These are phyloP conservation scores for Phlebiopsis flavidoalba DNA, from an alignment of 768 basidiomycete genomes.

Conservation along the genomic window DNA sequence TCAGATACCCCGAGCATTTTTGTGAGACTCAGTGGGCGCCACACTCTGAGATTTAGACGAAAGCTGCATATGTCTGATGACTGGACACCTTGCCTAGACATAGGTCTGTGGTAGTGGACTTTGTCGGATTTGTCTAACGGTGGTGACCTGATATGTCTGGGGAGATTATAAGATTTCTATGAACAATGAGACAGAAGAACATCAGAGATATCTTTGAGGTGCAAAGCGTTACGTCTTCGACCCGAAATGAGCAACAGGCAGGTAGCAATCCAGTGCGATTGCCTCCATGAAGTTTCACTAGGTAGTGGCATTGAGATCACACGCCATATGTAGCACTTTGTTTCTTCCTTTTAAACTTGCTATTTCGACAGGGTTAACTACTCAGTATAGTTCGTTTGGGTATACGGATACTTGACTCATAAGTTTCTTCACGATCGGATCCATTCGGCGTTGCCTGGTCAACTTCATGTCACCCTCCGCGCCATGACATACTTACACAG, in stretches of 20 bases:
- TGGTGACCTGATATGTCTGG: conserved; percentile 80
- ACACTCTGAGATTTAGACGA: conserved; percentile 90
- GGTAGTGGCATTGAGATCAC: conserved; percentile 78
- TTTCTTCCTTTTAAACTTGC: conserved; percentile 57
- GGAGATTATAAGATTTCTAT: conserved; percentile 91
- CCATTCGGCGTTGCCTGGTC: conserved; percentile 65
- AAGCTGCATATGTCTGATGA: conserved; percentile 82
- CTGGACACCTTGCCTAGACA: conserved; percentile 70
- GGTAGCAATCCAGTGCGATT: conserved; percentile 99
- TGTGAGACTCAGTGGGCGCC: conserved; percentile 14
- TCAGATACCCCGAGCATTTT: no score
- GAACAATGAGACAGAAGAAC: not conserved
- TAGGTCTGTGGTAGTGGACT: conserved; percentile 73
- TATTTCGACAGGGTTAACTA: no score
- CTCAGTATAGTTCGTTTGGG: not conserved
- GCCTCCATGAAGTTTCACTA: conserved; percentile 79
- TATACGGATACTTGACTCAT: conserved; percentile 21
- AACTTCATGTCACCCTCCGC: conserved; percentile 65
- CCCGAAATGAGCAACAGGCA: conserved; percentile 75
- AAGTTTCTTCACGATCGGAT: conserved; percentile 65
- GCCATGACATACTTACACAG: conserved; percentile 51
- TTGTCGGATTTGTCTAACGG: conserved; percentile 49
- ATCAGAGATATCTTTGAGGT: not conserved
- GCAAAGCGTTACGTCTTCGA: conserved; percentile 76
- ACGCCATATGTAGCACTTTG: conserved; percentile 87